Conservation (phyloP, 2,329 filamentous ascomycete species). For the Cytospora paraplurivora region DNA sequence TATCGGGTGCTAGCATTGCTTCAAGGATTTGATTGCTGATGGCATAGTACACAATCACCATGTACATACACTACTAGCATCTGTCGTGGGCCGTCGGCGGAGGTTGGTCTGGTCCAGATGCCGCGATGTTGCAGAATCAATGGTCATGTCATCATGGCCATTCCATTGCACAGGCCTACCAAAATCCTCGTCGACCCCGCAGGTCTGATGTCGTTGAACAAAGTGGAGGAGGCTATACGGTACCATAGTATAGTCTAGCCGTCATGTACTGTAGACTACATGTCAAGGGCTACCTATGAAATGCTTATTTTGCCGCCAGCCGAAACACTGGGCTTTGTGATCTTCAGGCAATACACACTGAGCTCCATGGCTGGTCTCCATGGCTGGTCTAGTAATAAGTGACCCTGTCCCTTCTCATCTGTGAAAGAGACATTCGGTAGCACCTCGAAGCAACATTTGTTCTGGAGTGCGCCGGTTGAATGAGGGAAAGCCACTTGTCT, state of each 20-base stretch:
- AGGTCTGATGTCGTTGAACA: constrained; percentile 12
- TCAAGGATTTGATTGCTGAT: neutral
- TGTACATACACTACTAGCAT: neutral
- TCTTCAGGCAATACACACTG: neutral
- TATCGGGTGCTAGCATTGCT: neutral
- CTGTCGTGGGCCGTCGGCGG: constrained; percentile 4
- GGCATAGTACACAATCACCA: no score
- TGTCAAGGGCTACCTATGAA: no score
- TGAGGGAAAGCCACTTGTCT: neutral
- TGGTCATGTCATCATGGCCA: neutral
- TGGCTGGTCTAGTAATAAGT: neutral
- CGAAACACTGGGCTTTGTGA: constrained; percentile 15
- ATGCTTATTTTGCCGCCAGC: constrained; percentile 19
- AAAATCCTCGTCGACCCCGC: neutral
- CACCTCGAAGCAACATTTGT: neutral
- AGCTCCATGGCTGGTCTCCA: neutral
- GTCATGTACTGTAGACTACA: neutral
- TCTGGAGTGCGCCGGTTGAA: neutral
- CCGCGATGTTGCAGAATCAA: neutral
- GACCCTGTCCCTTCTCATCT: neutral
- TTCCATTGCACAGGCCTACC: neutral
- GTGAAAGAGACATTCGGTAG: neutral
- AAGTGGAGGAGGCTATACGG: neutral
- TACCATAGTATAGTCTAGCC: constrained; percentile 7
- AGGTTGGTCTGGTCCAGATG: neutral